Base-by-base conservation (phyloP, 1,284 basidiomycete species). In the Nidula niveotomentosa region DNA sequence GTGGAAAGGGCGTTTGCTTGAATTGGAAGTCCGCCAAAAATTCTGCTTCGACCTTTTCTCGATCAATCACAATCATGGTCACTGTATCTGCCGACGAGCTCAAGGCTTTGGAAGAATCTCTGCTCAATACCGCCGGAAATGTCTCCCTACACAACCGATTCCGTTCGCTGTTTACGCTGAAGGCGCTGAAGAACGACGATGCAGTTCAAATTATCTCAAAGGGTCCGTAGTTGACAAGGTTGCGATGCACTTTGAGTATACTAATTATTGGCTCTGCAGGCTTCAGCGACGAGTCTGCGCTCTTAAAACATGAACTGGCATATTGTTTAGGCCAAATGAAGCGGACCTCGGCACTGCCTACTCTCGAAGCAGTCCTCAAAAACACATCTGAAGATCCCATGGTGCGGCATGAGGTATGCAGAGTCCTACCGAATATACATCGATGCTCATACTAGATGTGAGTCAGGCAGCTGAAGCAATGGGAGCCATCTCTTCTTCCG, bases 301-400 rank as follows among this genome's bases (percentile, higher is more conserved):
- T 99, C 50, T 83, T 99, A 49, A 98, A 98, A 70, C 96, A 99
- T 71, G 96, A 99, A 69, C 82, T 99, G 2, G 96, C 96, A 1
- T 99, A 99, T 69, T 96, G 96, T 60, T 83, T 99, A 1, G 96
- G 96, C 0, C 96, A 99, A 74, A 91, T 97, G 68, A 87, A 88
- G 62, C 83, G 84, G 48, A 66, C 74, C 0, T 78, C 79, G 8
- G 97, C 96, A 0, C 77, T 99, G 12, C 88, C 93, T 2, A 81
- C 85, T 12, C 83, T 99, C 3, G 89, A 92, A 69, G 70, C 76
- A 2, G 91, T 97, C 5, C 80, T 99, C 35, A 76, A 82, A 56
- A 76, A 93, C 61, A 69, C 72, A 48, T 68, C 76, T 4, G 89
- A 96, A 69, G 94, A 99, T 73, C 89, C 94, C 1, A 99, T 99